A percentile compares a stretch with the other conserved stretches of the same genome.
These are phyloP conservation scores for Odonthalia washingtoniensis DNA, from an alignment of 31 red algal species.

Conservation along the genomic window DNA sequence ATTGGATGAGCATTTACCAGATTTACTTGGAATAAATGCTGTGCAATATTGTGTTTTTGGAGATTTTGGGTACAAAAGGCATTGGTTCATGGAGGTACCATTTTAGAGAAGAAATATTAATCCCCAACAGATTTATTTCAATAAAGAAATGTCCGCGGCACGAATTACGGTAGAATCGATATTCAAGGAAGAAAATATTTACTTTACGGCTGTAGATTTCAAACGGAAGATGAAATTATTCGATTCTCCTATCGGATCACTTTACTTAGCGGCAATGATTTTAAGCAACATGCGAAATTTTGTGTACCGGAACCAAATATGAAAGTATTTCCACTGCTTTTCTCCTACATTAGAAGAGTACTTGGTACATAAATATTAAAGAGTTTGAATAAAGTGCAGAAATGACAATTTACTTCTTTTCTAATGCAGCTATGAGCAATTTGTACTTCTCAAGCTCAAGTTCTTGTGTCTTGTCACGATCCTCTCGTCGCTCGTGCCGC, in stretches of 20 bases:
- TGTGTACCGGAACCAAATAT: conserved; percentile 14
- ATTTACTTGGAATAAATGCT: not conserved
- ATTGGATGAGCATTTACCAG: not conserved
- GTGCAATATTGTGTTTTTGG: conserved; percentile 35
- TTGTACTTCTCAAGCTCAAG: too few relatives aligned
- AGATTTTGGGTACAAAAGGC: conserved; percentile 27
- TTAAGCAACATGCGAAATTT: conserved; percentile 24
- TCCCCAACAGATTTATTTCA: conserved; percentile 11
- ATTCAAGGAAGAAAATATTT: conserved; percentile 43
- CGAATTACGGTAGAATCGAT: conserved; percentile 42
- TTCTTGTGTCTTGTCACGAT: too few relatives aligned
- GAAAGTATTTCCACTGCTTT: conserved; percentile 15
- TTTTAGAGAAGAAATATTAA: not conserved
- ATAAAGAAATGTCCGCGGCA: conserved; percentile 18
- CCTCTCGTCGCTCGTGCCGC: too few relatives aligned
- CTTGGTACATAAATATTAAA: too few relatives aligned
- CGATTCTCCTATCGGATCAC: conserved; percentile 1
- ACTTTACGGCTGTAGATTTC: conserved; percentile 7
- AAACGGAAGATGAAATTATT: conserved; percentile 5
- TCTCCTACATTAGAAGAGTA: too few relatives aligned
- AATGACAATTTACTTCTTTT: too few relatives aligned
- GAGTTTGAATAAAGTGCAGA: too few relatives aligned
- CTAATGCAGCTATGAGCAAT: too few relatives aligned
- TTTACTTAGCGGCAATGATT: conserved; percentile 9
- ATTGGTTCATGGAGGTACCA: conserved; percentile 14